Base-by-base conservation (phyloP, 2,329 filamentous ascomycete genomes). In the Cladophialophora chaetospira region DNA sequence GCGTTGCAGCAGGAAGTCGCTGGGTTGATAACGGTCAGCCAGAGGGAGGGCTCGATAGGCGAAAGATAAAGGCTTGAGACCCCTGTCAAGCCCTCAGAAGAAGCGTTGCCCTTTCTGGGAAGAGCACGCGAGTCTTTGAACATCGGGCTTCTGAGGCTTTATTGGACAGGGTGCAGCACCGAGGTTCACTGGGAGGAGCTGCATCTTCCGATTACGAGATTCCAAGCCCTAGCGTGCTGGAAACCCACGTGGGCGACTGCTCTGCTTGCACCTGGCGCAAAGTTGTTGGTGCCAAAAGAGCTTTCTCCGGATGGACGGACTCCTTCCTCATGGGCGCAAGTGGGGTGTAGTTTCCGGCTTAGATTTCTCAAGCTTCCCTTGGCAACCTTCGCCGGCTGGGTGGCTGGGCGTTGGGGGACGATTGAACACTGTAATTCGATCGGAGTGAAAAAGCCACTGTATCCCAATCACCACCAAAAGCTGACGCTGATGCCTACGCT, bases 401-500 rank as follows among this genome's bases (percentile, higher is more conserved):
- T 33, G 28, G n/a, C n/a, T n/a, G n/a, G n/a, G n/a, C n/a, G n/a
- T n/a, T n/a, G n/a, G n/a, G n/a, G n/a, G n/a, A n/a, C n/a, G n/a
- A n/a, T n/a, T n/a, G n/a, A n/a, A n/a, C n/a, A n/a, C n/a, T n/a
- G n/a, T n/a, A n/a, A n/a, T n/a, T n/a, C n/a, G n/a, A n/a, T n/a
- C n/a, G n/a, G n/a, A n/a, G n/a, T n/a, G n/a, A n/a, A n/a, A n/a
- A n/a, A n/a, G 23, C 5, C 11, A 44, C n/a, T 26, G 31, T 46
- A 15, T 35, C 25, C 31, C 19, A 3, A 40, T 58, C 48, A 63
- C 88, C 90, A 99, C 94, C 94, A 99, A 69, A 97, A 97, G 69
- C 91, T 97, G 10, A 97, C 91, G 65, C 92, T 97, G 68, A 96
- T 92, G 69, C 93, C 96, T 17, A 89, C 84, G 55, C 85, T 91